Conservation (phyloP, 495 filamentous ascomycete genomes). For the Hypoxylon lienhwacheense region DNA sequence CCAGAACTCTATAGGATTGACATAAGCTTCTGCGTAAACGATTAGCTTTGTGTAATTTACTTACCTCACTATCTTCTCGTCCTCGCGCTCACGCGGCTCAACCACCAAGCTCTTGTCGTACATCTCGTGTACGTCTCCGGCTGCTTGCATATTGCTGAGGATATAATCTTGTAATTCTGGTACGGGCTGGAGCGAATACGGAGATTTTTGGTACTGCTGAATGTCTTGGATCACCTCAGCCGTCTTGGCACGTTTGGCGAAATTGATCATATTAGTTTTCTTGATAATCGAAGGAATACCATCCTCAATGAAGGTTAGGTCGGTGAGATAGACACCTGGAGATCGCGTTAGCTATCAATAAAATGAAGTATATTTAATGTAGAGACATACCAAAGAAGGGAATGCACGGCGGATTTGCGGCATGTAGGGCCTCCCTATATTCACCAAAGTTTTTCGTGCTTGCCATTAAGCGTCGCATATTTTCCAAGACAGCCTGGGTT, state of each 20-base stretch:
- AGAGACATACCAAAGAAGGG: conserved; percentile 86
- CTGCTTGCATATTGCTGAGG: conserved; percentile 87
- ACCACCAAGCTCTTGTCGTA: conserved; percentile 92
- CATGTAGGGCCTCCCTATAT: conserved; percentile 89
- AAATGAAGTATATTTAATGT: conserved; percentile 1
- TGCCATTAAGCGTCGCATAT: conserved; percentile 92
- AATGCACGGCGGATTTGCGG: conserved; percentile 93
- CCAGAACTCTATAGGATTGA: conserved; percentile 42
- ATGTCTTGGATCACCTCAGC: conserved; percentile 98
- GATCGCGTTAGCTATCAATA: conserved; percentile 6
- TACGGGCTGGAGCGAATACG: conserved; percentile 86
- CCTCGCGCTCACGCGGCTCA: conserved; percentile 92
- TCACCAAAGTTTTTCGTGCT: conserved; percentile 98
- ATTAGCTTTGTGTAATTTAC: conserved; percentile 23
- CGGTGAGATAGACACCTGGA: conserved; percentile 91
- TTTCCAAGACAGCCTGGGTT: conserved; percentile 76
- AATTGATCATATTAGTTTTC: conserved; percentile 95
- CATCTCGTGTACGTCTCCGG: conserved; percentile 97
- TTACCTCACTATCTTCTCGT: conserved; percentile 73
- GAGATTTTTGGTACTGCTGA: conserved; percentile 96
- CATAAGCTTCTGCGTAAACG: conserved; percentile 1
- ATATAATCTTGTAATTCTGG: conserved; percentile 96
- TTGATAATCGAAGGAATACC: conserved; percentile 95
- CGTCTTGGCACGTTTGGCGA: conserved; percentile 95
- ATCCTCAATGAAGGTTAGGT: conserved; percentile 98